phyloP scores from a whole-genome alignment of 768 basidiomycete species.

The Butyriboletus loyo region DNA sequence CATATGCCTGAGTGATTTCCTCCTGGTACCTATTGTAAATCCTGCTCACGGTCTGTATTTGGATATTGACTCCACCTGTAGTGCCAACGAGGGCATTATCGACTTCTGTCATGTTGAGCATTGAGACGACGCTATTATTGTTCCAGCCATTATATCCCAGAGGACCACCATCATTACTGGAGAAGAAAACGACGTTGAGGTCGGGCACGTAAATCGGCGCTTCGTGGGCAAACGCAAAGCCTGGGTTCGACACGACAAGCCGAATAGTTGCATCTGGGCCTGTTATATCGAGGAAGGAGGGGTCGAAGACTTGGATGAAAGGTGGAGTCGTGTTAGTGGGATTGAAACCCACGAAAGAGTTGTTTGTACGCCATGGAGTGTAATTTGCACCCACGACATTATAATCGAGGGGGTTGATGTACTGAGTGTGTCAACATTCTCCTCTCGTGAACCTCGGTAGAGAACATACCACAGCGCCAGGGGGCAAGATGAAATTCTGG shows the following conservation, averaged over 20 bases:
- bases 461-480: conserved; percentile 20
- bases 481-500: conserved; percentile 7
- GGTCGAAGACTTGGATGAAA: conserved; percentile 57
- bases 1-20: conserved; percentile 1
- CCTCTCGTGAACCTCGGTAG: not conserved
- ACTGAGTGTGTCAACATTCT: conserved; percentile 30
- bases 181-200: conserved; percentile 71
- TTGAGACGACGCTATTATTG: conserved; percentile 61
- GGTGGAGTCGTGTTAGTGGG: too few species aligned
- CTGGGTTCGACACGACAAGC: conserved; percentile 58
- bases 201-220: conserved; percentile 76
- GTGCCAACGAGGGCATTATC: conserved; percentile 41
- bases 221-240: conserved; percentile 76
- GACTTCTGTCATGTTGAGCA: conserved; percentile 59
- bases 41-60: conserved; percentile 29
- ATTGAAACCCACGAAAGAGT: too few species aligned
- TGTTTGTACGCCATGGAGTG: conserved; percentile 31
- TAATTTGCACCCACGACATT: conserved; percentile 49
- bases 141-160: too few species aligned
- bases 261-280: too few species aligned
- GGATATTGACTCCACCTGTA: not conserved
- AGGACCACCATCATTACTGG: conserved; percentile 66
- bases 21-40: not conserved
- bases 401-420: conserved; percentile 48
- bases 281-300: too few species aligned